Percentiles rank a stretch among this genome's conserved stretches.
phyloP scores from a whole-genome alignment of 2,329 filamentous ascomycete genomes.

The Phaeophleospora eucalypticola region DNA sequence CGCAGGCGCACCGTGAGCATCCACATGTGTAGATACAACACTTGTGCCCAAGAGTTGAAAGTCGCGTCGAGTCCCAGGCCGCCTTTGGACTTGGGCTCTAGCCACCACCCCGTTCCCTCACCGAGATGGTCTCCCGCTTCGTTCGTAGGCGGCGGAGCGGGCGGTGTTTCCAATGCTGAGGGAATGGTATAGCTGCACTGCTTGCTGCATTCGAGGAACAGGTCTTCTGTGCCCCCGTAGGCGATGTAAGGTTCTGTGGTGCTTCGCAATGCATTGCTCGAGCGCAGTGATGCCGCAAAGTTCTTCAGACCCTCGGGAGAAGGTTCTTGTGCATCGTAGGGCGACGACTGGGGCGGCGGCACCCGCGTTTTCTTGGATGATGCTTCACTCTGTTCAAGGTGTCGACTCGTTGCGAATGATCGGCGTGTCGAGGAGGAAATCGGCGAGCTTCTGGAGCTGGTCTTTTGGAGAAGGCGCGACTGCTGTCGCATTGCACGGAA shows the following conservation, averaged over 20 bases:
- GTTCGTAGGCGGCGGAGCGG: slow-evolving; percentile 64
- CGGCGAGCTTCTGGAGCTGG: slow-evolving; percentile 2
- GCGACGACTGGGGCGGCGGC: slow-evolving; percentile 7
- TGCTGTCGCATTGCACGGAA: slow-evolving; percentile 21
- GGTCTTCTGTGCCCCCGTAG: slow-evolving; percentile 70
- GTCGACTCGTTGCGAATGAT: slow-evolving; percentile 1
- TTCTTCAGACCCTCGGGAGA: slow-evolving; percentile 14
- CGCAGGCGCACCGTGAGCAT: slow-evolving; percentile 79
- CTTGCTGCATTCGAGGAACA: slow-evolving; percentile 70
- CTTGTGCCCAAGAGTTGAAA: slow-evolving; percentile 93
- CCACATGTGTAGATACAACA: slow-evolving; percentile 96
- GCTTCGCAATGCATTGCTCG: slow-evolving; percentile 31
- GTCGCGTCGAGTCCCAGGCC: slow-evolving; percentile 71
- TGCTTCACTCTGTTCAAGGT: background rate
- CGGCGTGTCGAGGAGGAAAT: slow-evolving; percentile 5
- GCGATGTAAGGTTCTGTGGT: slow-evolving; percentile 68
- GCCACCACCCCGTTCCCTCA: slow-evolving; percentile 72
- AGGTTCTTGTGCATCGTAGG: slow-evolving; percentile 10
- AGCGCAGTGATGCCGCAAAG: slow-evolving; percentile 24
- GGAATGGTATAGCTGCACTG: slow-evolving; percentile 75
- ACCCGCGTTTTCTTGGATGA: slow-evolving; percentile 9
- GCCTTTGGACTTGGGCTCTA: slow-evolving; percentile 46
- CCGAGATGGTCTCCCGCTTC: slow-evolving; percentile 80
- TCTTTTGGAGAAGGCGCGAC: slow-evolving; percentile 1
- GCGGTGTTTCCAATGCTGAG: slow-evolving; percentile 57